phyloP scores from a whole-genome alignment of 179 eudicot species.

The Silene noctiflora region DNA sequence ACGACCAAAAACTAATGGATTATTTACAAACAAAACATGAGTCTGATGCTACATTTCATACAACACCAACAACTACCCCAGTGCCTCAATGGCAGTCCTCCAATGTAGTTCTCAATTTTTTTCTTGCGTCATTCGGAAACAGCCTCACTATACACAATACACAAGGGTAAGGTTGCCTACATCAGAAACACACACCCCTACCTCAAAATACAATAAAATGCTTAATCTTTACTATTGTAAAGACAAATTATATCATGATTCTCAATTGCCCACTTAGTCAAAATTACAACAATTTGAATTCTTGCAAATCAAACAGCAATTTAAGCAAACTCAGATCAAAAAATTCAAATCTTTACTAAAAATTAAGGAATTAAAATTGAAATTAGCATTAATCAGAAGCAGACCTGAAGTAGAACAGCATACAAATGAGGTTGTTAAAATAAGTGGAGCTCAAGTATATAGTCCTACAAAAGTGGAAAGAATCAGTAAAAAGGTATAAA shows the following conservation, averaged over 20 bases:
- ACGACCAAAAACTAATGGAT: neutral
- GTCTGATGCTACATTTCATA: neutral
- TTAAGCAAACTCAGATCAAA: neutral
- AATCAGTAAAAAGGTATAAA: constrained; percentile 23
- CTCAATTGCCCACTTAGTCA: constrained; percentile 3
- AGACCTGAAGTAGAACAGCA: constrained; percentile 19
- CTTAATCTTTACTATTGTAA: neutral
- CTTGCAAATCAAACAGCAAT: neutral
- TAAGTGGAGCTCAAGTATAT: constrained; percentile 7
- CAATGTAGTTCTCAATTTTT: too few relatives aligned
- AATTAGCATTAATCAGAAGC: constrained; percentile 5
- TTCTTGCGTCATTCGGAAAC: too few relatives aligned
- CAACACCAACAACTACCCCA: neutral
- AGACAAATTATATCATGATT: neutral
- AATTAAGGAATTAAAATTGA: neutral
- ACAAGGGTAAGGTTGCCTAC: too few relatives aligned
- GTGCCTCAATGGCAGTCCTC: too few relatives aligned
- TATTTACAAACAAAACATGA: neutral
- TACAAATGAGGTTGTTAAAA: neutral
- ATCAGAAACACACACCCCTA: too few relatives aligned
- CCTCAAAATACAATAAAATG: neutral
- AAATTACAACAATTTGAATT: neutral
- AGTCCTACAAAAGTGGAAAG: neutral
- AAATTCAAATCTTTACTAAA: constrained; percentile 8
- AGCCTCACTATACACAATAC: too few relatives aligned